Evolutionary conservation across 1,284 basidiomycete species (phyloP).

Genomic region (Coniferiporia weirii): DNA sequence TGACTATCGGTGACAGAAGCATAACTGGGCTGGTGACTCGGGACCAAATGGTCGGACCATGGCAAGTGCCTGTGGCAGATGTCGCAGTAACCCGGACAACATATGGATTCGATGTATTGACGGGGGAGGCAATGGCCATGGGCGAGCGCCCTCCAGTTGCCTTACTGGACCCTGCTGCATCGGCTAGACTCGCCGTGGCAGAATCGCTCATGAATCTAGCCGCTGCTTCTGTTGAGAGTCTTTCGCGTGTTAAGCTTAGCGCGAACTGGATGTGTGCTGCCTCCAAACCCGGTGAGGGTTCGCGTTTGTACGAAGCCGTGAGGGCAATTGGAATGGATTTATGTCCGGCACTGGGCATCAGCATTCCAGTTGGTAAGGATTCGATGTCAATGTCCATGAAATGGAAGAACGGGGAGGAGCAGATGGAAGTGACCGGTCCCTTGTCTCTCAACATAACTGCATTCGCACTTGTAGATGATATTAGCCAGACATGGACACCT

Average conservation of each 20-base stretch:
- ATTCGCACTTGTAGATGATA: conserved; percentile 83
- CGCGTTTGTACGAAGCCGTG: conserved; percentile 89
- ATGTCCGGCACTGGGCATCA: conserved; percentile 90
- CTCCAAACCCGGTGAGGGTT: conserved; percentile 86
- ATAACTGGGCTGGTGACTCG: conserved; percentile 93
- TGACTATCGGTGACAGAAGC: conserved; percentile 95
- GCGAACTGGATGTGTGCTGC: conserved; percentile 99
- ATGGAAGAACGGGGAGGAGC: conserved; percentile 67
- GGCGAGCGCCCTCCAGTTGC: conserved; percentile 95
- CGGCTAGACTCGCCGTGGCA: conserved; percentile 93
- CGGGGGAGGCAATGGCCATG: conserved; percentile 96
- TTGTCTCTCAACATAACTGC: conserved; percentile 93
- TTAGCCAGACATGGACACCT: conserved; percentile 89
- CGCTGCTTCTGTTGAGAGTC: conserved; percentile 71
- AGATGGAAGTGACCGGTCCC: conserved; percentile 85
- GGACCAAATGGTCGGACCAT: conserved; percentile 99
- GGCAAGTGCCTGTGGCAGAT: conserved; percentile 97
- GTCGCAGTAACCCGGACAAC: conserved; percentile 93
- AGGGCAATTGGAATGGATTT: conserved; percentile 90
- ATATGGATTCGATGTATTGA: conserved; percentile 85
- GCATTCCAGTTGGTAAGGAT: conserved; percentile 98
- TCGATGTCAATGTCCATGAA: conserved; percentile 99
- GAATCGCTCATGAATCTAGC: conserved; percentile 92
- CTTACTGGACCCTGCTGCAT: conserved; percentile 81
- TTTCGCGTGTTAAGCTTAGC: conserved; percentile 84